Base-by-base conservation (phyloP, 257 asterid genomes). In the Nicotiana obtusifolia region DNA sequence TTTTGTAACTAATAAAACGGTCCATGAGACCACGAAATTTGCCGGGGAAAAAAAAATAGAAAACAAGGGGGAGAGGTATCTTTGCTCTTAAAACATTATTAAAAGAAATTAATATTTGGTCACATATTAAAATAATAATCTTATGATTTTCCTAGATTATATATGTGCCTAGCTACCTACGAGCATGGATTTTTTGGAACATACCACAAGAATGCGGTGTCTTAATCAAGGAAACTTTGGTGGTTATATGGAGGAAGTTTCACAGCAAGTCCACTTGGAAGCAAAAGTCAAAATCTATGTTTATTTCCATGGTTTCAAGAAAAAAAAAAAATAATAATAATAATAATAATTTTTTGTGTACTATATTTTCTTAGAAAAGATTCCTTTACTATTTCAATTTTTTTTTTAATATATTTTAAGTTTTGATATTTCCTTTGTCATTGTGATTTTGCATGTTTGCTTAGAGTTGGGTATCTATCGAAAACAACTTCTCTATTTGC, bases 161-260 rank as follows among this genome's bases (percentile, higher is more conserved):
- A 2, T 47, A 15, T 73, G 15, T 47, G 62, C 61, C 79, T 73
- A 14, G 35, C 59, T 44, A 73, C 54, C 84, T 35, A 62, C 84
- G 26, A 24, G 82, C 85, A 86, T 52, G 60, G 87, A 88, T 78
- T 65, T 83, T 75, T 64, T 22, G 41, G 57, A 44, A 44, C 82
- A 57, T 62, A 24, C 24, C 82, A 37, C 84, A 54, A 41, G 41
- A 82, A 53, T 68, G 79, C 83, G 77, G 76, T 82, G 88, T 88
- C 85, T 82, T 76, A 71, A 82, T 78, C 80, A 84, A 89, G 90
- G 92, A 89, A 86, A 86, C 90, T 24, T 57, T 19, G 66, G 80
- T 73, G 22, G 79, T 73, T 73, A 73, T 41, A 73, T 6, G 20
- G 2, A n/a, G 31, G 66, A 44, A 73, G 52, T 47, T 26, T 62